Base-by-base conservation (phyloP, 2,329 filamentous ascomycete species). In the Botrytis cinerea region DNA sequence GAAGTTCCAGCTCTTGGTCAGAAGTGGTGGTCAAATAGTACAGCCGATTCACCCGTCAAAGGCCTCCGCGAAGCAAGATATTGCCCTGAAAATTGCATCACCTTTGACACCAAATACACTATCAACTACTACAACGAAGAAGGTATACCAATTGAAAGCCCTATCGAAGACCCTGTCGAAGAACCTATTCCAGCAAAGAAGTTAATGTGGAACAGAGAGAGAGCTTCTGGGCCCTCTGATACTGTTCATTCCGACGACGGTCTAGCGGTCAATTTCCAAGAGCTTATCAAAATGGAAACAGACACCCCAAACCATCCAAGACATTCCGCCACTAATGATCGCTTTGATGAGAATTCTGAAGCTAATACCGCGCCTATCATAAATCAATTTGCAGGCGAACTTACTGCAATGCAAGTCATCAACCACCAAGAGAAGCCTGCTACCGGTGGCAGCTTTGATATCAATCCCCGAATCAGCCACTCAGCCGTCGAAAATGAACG, bases 291-390 rank as follows among this genome's bases (percentile, higher is more conserved):
- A 45, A 43, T 57, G 66, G 66, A 69, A 32, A 4, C 48, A 32
- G 28, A 69, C 43, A 69, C 66, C 10, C 10, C 16, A 8, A 20
- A 32, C 1, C 18, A 32, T 10, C 25, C 48, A 25, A 32, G 10
- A 25, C 10, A 57, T 6, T 71, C 74, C 35, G 80, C 79, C 71
- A 80, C 78, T 73, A 79, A 78, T 64, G 75, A 78, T 45, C 78
- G 82, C 69, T 81, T 83, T 67, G 79, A 81, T 75, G 76, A 82
- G 63, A 80, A 82, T 73, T 78, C 83, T 28, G 51, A 73, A 67
- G 45, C 73, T 22, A 8, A 9, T 64, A 40, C 20, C 40, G 1
- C 40, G 45, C n/a, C 9, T 9, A 32, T 8, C 18, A 28, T 22
- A 46, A n/a, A 32, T 46, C n/a, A 45, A 64, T 12, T 20, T 46